These are phyloP conservation scores for Penicillium taxi DNA, from an alignment of 495 filamentous ascomycete species.

Conservation along the genomic window DNA sequence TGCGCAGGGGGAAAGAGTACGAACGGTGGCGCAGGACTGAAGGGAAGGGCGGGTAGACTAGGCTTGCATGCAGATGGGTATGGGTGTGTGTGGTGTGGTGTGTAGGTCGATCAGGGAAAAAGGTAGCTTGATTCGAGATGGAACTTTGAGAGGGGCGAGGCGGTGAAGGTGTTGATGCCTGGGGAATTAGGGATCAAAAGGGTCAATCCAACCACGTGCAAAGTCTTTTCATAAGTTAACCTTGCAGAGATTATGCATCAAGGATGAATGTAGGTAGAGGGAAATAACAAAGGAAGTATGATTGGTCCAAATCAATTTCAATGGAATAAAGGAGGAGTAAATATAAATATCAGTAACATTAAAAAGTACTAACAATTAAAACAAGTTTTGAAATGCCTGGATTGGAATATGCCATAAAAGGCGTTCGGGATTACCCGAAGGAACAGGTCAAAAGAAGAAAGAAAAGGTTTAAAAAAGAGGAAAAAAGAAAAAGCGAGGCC, in stretches of 20 bases:
- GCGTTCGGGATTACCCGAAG: not conserved
- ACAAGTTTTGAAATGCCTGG: no score
- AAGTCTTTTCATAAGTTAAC: no score
- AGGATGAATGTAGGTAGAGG: no score
- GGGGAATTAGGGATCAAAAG: conserved; percentile 5
- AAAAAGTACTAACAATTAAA: no score
- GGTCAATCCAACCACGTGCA: no score
- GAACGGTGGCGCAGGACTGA: conserved; percentile 4
- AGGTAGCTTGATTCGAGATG: conserved; percentile 13
- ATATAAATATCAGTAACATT: no score
- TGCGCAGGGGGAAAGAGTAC: conserved; percentile 14
- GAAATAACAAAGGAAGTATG: no score
- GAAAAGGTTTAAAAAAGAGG: not conserved
- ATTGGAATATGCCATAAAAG: conserved; percentile 5
- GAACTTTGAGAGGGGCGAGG: conserved; percentile 26
- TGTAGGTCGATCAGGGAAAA: conserved; percentile 16
- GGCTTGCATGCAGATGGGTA: conserved; percentile 20
- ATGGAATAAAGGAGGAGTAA: no score
- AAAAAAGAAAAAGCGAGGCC: not conserved
- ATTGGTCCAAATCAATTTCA: no score
- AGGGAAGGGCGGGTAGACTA: conserved; percentile 16
- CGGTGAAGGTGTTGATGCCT: conserved; percentile 17
- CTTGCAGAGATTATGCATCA: no score
- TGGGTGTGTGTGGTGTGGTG: conserved; percentile 2
- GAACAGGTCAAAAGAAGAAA: not conserved